phyloP scores from a whole-genome alignment of 768 basidiomycete species.

The Dentipellis sp. region DNA sequence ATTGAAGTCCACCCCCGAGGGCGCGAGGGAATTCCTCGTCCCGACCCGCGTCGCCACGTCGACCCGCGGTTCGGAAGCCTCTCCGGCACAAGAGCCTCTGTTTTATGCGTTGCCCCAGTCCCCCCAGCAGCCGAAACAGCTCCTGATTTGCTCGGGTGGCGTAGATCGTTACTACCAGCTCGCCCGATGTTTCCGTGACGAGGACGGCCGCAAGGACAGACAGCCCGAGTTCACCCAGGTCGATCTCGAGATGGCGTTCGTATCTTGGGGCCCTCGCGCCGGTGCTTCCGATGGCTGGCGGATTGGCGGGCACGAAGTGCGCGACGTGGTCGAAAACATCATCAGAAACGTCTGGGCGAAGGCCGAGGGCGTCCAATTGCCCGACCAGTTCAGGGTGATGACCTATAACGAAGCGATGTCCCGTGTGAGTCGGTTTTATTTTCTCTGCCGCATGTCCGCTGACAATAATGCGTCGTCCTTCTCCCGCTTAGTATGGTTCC shows the following conservation, averaged over 20 bases:
- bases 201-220: slow-evolving; percentile 89
- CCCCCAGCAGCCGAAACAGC: slow-evolving; percentile 93
- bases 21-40: slow-evolving; percentile 66
- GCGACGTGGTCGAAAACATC: slow-evolving; percentile 67
- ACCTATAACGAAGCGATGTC: slow-evolving; percentile 89
- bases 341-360: slow-evolving; percentile 70
- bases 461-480: slow-evolving; percentile 16
- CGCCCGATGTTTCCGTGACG: slow-evolving; percentile 92
- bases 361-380: slow-evolving; percentile 52
- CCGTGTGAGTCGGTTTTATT: slow-evolving; percentile 39
- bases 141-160: slow-evolving; percentile 82
- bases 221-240: slow-evolving; percentile 97
- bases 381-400: slow-evolving; percentile 66
- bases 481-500: slow-evolving; percentile 63
- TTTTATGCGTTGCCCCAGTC: slow-evolving; percentile 94
- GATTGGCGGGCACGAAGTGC: slow-evolving; percentile 81
- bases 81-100: slow-evolving; percentile 24
- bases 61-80: slow-evolving; percentile 17
- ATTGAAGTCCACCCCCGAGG: slow-evolving; percentile 88
- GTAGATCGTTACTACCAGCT: slow-evolving; percentile 91
- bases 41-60: slow-evolving; percentile 9
- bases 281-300: slow-evolving; percentile 44
- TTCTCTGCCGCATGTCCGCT: slow-evolving; percentile 6
- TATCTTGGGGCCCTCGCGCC: slow-evolving; percentile 61
- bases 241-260: slow-evolving; percentile 94